Evolutionary conservation across 108 stramenopile species (phyloP), one percentile per base, ranked within the genome.

Genomic region (Epithemia pelagica): DNA sequence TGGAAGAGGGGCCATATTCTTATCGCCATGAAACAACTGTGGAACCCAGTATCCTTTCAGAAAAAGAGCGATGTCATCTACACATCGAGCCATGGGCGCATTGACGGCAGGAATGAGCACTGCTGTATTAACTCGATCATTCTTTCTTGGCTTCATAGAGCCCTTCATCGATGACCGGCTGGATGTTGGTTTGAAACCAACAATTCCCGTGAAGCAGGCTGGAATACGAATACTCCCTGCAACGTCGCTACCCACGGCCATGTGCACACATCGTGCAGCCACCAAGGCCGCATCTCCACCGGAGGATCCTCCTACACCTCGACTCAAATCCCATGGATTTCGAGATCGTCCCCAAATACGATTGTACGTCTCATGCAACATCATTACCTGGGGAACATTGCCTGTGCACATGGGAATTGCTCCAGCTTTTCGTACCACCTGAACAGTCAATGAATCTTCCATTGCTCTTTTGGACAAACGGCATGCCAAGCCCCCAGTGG

Each of bases 171-270:
- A 30, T 7, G 26, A 28, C 21, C 61, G 27, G 21, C 5, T 18
- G 8, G 61, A 3, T 2, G 61, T 29, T 31, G 61, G 61, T 21
- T 61, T 61, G 28, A 61, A 61, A 8, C 80, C 80, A 27, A 73
- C 67, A 29, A 76, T 59, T 5, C 80, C 80, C 0, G 60, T 73
- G 56, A 76, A 62, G 22, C 60, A 60, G 21, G 80, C 75, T 0
- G 80, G 80, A 8, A 74, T 65, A n/a, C 80, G 66, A 21, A 81
- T 72, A 37, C 68, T 70, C 0, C 80, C 80, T 18, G 76, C 80
- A 1, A 76, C 76, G 60, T 81, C 80, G 10, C 69, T 70, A 2
- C 80, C 80, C 21, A 81, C 67, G 28, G 70, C 72, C 23, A 81
- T n/a, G 20, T 75, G 80, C 30, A 70, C 66, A 19, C 76, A 33